Evolutionary conservation across 2,329 filamentous ascomycete genomes (phyloP).

Genomic region (Diaporthe citrichinensis): DNA sequence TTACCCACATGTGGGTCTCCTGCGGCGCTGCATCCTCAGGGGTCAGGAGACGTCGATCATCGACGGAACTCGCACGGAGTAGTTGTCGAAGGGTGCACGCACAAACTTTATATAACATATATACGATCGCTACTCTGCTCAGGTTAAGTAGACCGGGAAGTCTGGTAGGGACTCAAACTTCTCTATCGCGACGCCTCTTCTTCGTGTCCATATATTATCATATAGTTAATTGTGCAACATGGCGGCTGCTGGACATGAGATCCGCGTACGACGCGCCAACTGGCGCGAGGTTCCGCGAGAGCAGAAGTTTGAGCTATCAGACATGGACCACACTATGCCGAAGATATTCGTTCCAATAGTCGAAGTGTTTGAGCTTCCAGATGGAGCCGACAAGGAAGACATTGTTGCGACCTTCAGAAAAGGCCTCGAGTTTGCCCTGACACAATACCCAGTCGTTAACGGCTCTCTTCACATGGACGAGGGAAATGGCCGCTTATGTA

Average conservation of each 20-base stretch:
- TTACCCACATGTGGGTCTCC: constrained; percentile 12
- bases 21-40: neutral
- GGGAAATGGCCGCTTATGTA: constrained; percentile 22
- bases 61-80: neutral
- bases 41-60: constrained; percentile 6
- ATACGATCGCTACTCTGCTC: neutral
- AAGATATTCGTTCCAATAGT: constrained; percentile 25
- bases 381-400: constrained; percentile 9
- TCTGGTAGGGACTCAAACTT: neutral
- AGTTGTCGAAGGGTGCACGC: neutral
- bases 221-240: neutral
- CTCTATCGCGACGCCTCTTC: neutral
- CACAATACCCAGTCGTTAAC: constrained; percentile 18
- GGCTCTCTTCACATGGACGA: constrained; percentile 25
- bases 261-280: constrained; percentile 3
- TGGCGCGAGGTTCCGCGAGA: constrained; percentile 13
- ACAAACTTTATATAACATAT: constrained; percentile 5
- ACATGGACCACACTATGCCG: constrained; percentile 26
- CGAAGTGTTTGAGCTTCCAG: constrained; percentile 21
- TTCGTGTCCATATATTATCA: neutral
- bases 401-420: neutral
- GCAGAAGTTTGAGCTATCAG: constrained; percentile 21
- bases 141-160: neutral
- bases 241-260: constrained; percentile 20
- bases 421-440: constrained; percentile 22